Base-by-base conservation (phyloP, 2,329 filamentous ascomycete genomes). In the Juglanconis oblonga region DNA sequence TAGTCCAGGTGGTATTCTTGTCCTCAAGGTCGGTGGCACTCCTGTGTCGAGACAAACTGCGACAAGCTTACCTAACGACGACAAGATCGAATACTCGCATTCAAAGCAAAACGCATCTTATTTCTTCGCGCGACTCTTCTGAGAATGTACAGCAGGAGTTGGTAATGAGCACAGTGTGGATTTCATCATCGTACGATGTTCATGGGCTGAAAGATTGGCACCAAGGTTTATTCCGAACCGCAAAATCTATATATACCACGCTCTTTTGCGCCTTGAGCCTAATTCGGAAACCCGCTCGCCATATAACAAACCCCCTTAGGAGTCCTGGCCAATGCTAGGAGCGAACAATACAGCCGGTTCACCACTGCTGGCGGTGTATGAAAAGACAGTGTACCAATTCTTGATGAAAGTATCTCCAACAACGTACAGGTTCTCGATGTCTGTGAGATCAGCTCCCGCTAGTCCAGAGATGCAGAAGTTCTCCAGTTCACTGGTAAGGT, bases 311-410 rank as follows among this genome's bases (percentile, higher is more conserved):
- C 33, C 9, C 14, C 3, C 3, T 56, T 4, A 56, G 1, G 44
- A 47, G 42, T 49, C 44, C 24, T 58, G 50, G 8, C 33, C 56
- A 32, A 58, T 53, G 32, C 50, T 58, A 8, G 56, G 17, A 6
- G 50, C 50, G 9, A 58, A 53, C 11, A 58, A 50, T 3, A 58
- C 56, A 52, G 56, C 56, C 11, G 56, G 56, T 4, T 50, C 52
- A 32, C 56, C 56, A 52, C 40, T 14, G 33, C 36, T 50, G 13
- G 50, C 56, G 40, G 40, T 44, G 50, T 58, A 58, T n/a, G 56
- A 58, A 31, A 58, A 47, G 5, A 58, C 56, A 4, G 56, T 53
- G 50, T 58, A 58, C 56, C 56, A 58, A 33, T 58, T 58, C 56
- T 58, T 58, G 56, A 58, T 53, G 33, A 58, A 58, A 4, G 51